Evolutionary conservation across 192 early-diverging fungal genomes (phyloP), one percentile per base, ranked within the genome.

Genomic region (Dimargaris xerosporica): DNA sequence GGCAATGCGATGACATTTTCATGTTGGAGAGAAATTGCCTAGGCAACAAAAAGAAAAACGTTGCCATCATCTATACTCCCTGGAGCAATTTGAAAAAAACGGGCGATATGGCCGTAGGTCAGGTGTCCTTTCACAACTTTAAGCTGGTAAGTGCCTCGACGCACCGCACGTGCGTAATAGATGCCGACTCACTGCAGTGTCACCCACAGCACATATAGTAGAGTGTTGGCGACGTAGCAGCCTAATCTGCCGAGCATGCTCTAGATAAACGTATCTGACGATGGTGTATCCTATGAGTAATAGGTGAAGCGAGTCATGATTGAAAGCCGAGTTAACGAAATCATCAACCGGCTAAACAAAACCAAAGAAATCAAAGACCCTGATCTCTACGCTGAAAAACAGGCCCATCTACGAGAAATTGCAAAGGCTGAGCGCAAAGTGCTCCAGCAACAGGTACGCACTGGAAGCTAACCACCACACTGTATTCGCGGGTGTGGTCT

Each of bases 261-360:
- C 10, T 10, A 45, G n/a, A n/a, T n/a, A n/a, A n/a, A n/a, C n/a
- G n/a, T n/a, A 9, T 17, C 44, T 45, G 17, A 45, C 44, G 11
- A 9, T 45, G 44, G 44, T 45, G 17, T 45, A 17, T 45, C 44
- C 44, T 13, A 13, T 17, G 44, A 17, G 39, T 55, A 58, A 3
- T 47, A 80, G 72, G 91, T 96, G 28, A 94, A 91, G 66, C 83
- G 87, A 23, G 80, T 95, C 9, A 71, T 83, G 68, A 83, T 96
- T 0, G 75, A 80, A 16, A 78, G 82, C 61, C 75, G 89, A 30
- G 71, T 75, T 16, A 99, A 98, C 75, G 81, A 76, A 28, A 85
- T 93, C 30, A 76, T 98, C 50, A 97, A 96, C 71, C 75, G 96
- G 29, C 72, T 99, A 43, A 96, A 95, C 77, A 97, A 96, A 75